Evolutionary conservation across 768 basidiomycete species (phyloP), one percentile per base, ranked within the genome.

Genomic region (Lactifluus echinatus): DNA sequence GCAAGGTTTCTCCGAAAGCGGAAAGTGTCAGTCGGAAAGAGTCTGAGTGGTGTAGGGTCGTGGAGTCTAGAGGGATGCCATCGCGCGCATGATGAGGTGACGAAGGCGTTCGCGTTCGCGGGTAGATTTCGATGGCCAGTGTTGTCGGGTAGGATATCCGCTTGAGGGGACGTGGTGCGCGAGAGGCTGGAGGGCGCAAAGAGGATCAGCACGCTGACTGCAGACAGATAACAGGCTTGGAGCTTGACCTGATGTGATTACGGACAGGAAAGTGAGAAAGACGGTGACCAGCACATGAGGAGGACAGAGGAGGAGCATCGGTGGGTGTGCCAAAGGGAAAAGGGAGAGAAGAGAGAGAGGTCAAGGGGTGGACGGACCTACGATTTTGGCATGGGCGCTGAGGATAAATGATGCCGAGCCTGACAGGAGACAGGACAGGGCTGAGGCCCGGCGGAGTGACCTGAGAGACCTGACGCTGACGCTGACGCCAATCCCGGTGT

Each of bases 1-100:
- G 74, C 66, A 83, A 86, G 26, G 75, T 78, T 40, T 85, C 77
- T 61, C 77, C 76, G 64, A 85, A 85, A 10, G 82, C 85, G 42
- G 82, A 75, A 50, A 90, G 71, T 28, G 79, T 80, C 50, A 90
- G 76, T 26, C 87, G 80, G 68, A 89, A 82, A 10, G 81, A 80
- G 67, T 90, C 87, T 65, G 81, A 76, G 68, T 84, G 78, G 42
- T 76, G 81, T 37, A 89, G 79, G 29, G 73, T 72, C 50, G 76
- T 74, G 8, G 79, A 74, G 48, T 68, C 66, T 54, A 64, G 63
- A 11, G 70, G 67, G 49, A 69, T 62, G 15, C 66, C 57, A 29
- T 42, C 40, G 19, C 69, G 67, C 1, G 49, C 29, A 33, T 40
- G 23, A 34, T 55, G 29, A 2, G 31, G 17, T 17, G 36, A 19